phyloP scores from a whole-genome alignment of 306 rosid species.

The Delonix regia region DNA sequence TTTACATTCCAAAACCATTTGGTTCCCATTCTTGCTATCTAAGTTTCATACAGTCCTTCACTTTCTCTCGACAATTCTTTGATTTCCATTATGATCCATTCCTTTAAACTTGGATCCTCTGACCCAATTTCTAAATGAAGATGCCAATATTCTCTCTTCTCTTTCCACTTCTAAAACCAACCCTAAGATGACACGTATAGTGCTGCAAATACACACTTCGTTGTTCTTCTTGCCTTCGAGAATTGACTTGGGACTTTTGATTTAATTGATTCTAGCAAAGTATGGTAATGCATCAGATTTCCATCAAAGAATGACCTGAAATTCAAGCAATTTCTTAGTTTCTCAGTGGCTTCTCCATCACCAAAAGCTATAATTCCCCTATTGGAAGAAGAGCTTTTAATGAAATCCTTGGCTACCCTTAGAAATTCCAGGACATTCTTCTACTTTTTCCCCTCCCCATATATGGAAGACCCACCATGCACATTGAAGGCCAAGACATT shows the following conservation, averaged over 20 bases:
- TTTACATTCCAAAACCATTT: constrained; percentile 59
- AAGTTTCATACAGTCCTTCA: constrained; percentile 43
- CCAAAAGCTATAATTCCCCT: constrained; percentile 58
- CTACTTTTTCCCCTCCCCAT: constrained; percentile 50
- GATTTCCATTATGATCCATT: constrained; percentile 47
- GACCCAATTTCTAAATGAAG: constrained; percentile 30
- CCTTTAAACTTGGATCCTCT: constrained; percentile 49
- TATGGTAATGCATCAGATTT: constrained; percentile 53
- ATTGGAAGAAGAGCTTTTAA: constrained; percentile 27
- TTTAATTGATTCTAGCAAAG: constrained; percentile 60
- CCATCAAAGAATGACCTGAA: constrained; percentile 61
- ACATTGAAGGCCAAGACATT: constrained; percentile 62
- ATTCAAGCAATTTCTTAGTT: constrained; percentile 36
- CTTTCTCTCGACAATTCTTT: constrained; percentile 48
- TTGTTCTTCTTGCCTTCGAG: constrained; percentile 57
- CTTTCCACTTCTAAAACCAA: constrained; percentile 59
- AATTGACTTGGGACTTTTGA: constrained; percentile 42
- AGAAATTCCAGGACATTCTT: constrained; percentile 50
- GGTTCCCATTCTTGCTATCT: constrained; percentile 47
- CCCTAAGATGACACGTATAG: constrained; percentile 51
- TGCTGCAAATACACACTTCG: constrained; percentile 56
- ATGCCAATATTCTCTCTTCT: constrained; percentile 30
- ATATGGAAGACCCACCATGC: constrained; percentile 55
- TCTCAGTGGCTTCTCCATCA: constrained; percentile 54
- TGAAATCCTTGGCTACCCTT: constrained; percentile 51